Percentiles rank a stretch among this genome's conserved stretches.
Evolutionary conservation across 768 basidiomycete genomes (phyloP).

Genomic region (Collybia mongolica): DNA sequence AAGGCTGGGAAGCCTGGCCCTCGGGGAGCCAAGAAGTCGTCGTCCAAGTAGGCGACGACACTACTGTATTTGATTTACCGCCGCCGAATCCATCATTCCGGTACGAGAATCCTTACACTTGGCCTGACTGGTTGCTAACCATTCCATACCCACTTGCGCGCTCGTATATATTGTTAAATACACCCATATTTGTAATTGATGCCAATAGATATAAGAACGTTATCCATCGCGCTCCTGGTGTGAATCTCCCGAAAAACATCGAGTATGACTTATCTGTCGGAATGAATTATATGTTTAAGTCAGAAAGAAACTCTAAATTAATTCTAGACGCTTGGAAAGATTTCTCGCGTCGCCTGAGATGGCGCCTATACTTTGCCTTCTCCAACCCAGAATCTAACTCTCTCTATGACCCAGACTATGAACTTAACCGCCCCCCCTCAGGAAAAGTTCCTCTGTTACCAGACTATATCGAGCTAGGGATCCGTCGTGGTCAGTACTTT

Average conservation of each 20-base stretch:
- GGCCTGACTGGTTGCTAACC: conserved; percentile 13
- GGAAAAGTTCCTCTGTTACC: conserved; percentile 7
- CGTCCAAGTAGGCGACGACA: no score
- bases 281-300: conserved; percentile 18
- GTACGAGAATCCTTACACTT: conserved; percentile 6
- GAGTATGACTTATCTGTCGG: conserved; percentile 13
- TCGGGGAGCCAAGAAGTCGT: no score
- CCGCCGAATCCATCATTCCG: background rate
- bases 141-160: conserved; percentile 10
- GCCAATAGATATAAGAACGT: background rate
- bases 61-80: background rate
- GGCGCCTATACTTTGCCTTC: conserved; percentile 7
- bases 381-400: background rate
- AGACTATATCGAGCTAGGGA: conserved; percentile 14
- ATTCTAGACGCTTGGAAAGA: conserved; percentile 15
- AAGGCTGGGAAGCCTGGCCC: no score
- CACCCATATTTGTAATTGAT: conserved; percentile 8
- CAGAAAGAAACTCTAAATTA: conserved; percentile 1
- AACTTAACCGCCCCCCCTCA: conserved; percentile 3
- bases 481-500: conserved; percentile 10
- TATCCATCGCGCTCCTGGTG: conserved; percentile 13
- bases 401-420: conserved; percentile 26
- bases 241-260: conserved; percentile 11
- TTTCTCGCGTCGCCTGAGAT: conserved; percentile 14
- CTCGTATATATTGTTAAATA: conserved; percentile 10